Evolutionary conservation across 192 early-diverging fungal genomes (phyloP).

Genomic region (Spizellomyces sp.): DNA sequence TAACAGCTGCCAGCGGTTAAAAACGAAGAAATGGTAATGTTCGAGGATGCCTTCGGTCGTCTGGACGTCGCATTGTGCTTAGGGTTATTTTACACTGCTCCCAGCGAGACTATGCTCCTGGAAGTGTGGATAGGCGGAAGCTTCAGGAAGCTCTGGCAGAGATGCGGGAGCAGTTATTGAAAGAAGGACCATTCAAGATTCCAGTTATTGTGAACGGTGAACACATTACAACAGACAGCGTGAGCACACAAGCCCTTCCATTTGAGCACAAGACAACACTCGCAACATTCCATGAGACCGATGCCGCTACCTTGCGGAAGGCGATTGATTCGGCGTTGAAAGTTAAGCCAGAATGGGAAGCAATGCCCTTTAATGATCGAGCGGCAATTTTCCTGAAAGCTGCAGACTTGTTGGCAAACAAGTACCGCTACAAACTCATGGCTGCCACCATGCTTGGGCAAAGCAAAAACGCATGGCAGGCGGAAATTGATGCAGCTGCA

Average conservation of each 20-base stretch:
- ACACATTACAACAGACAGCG: slow-evolving; percentile 50
- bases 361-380: slow-evolving; percentile 91
- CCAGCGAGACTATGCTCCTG: slow-evolving; percentile 72
- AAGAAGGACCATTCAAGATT: slow-evolving; percentile 69
- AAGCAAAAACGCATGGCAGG: slow-evolving; percentile 98
- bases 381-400: slow-evolving; percentile 96
- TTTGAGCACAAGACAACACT: slow-evolving; percentile 80
- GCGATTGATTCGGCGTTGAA: slow-evolving; percentile 87
- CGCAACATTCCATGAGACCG: slow-evolving; percentile 84
- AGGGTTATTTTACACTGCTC: neutral
- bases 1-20: slow-evolving; percentile 22
- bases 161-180: slow-evolving; percentile 52
- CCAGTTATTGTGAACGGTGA: slow-evolving; percentile 86
- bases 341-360: slow-evolving; percentile 89
- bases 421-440: slow-evolving; percentile 77
- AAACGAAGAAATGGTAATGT: slow-evolving; percentile 29
- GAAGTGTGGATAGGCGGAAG: slow-evolving; percentile 69
- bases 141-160: slow-evolving; percentile 80
- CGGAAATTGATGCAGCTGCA: slow-evolving; percentile 97
- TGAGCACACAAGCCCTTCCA: slow-evolving; percentile 76
- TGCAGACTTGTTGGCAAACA: slow-evolving; percentile 86
- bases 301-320: slow-evolving; percentile 38
- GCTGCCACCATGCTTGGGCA: slow-evolving; percentile 98
- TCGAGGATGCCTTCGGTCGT: neutral
- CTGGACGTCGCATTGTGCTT: neutral